phyloP scores from a whole-genome alignment of 495 filamentous ascomycete species.

The Penicillium lagena region DNA sequence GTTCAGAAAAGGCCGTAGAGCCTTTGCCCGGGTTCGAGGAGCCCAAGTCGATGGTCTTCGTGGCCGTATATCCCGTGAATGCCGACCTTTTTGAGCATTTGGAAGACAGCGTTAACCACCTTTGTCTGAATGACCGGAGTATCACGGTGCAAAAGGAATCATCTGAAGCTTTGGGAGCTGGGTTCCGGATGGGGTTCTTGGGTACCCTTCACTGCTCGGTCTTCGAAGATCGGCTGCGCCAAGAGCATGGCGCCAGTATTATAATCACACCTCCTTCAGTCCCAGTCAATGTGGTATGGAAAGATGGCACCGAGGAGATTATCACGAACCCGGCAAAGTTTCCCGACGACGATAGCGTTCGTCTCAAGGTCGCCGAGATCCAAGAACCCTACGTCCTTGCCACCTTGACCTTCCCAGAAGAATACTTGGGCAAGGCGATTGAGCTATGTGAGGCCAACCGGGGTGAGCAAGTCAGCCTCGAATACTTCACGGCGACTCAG shows the following conservation, averaged over 20 bases:
- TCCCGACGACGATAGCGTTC: constrained; percentile 62
- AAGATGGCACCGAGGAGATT: constrained; percentile 62
- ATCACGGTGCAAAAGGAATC: constrained; percentile 90
- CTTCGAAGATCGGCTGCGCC: constrained; percentile 91
- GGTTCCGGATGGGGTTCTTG: constrained; percentile 92
- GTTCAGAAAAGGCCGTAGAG: constrained; percentile 68
- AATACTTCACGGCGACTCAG: constrained; percentile 90
- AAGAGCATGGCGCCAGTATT: constrained; percentile 91
- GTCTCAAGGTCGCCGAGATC: constrained; percentile 52
- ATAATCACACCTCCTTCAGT: constrained; percentile 97
- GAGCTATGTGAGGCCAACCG: constrained; percentile 90
- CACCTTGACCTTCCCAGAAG: constrained; percentile 87
- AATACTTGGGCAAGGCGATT: constrained; percentile 89
- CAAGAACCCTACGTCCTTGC: constrained; percentile 83
- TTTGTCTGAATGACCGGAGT: constrained; percentile 90
- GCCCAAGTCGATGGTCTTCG: constrained; percentile 98
- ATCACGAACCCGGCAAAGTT: constrained; percentile 83
- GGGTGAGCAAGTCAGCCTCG: constrained; percentile 75
- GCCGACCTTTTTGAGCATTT: constrained; percentile 80
- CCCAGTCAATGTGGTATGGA: constrained; percentile 78
- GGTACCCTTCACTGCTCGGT: constrained; percentile 96
- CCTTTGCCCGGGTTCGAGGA: constrained; percentile 91
- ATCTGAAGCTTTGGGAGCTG: constrained; percentile 87
- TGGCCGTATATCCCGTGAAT: constrained; percentile 90
- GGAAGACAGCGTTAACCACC: constrained; percentile 90